These are phyloP conservation scores for Paraglomus brasilianum DNA, from an alignment of 192 early-diverging fungal genomes.

Conservation along the genomic window DNA sequence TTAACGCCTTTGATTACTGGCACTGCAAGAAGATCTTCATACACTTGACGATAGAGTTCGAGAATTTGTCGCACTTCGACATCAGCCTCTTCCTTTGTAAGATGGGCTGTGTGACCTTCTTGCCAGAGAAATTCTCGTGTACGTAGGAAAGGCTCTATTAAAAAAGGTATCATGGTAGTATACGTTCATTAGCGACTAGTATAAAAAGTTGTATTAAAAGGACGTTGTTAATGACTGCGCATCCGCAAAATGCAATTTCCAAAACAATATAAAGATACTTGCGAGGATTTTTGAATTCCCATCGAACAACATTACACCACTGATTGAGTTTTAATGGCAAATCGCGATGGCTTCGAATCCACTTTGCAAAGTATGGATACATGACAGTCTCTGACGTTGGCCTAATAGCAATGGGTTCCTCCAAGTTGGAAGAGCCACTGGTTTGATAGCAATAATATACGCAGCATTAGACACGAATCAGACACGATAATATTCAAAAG, in stretches of 20 bases:
- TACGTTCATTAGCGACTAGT: conserved; percentile 1
- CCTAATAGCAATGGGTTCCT: conserved; percentile 96
- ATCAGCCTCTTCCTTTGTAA: conserved; percentile 86
- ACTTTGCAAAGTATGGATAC: conserved; percentile 98
- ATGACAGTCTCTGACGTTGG: conserved; percentile 99
- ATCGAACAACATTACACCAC: conserved; percentile 99
- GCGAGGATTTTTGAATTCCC: conserved; percentile 99
- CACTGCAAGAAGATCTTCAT: conserved; percentile 95
- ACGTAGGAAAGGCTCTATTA: conserved; percentile 89
- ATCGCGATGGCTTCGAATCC: conserved; percentile 97
- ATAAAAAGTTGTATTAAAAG: background rate
- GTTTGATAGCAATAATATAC: conserved; percentile 27
- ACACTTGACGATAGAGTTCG: conserved; percentile 93
- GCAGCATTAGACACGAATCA: too few relatives aligned
- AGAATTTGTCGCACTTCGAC: conserved; percentile 87
- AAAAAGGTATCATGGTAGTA: background rate
- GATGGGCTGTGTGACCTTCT: conserved; percentile 97
- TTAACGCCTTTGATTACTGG: conserved; percentile 96
- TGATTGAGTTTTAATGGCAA: conserved; percentile 96
- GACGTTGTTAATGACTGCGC: background rate
- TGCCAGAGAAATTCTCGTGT: conserved; percentile 99
- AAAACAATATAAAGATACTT: conserved; percentile 36
- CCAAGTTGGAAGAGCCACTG: conserved; percentile 81
- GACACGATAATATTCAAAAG: too few relatives aligned
- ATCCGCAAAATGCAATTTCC: too few relatives aligned